Evolutionary conservation across 2,329 filamentous ascomycete species (phyloP), one percentile per base, ranked within the genome.

Genomic region (Fusarium albosuccineum): DNA sequence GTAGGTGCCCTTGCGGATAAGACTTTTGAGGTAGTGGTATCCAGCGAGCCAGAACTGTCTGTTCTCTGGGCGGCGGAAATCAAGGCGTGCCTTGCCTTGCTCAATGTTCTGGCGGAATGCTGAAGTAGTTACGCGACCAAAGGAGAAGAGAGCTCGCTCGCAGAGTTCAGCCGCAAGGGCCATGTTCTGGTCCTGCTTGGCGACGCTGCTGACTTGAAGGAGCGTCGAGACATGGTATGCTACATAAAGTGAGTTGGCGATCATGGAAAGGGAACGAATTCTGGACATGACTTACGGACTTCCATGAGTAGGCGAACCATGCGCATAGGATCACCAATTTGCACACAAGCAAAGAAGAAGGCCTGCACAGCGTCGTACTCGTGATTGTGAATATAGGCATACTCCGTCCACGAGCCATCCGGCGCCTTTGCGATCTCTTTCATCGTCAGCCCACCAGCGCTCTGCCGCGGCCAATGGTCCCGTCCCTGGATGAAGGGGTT

Each of bases 221-320:
- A 98, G 86, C 3, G 93, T 94, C 2, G 93, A 96, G 69, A 98
- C 91, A 76, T 98, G 94, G 77, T 97, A 98, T 4, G 95, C 86
- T 87, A 61, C 53, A 13, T 9, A 9, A 13, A 39, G 46, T 62
- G 16, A 62, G 64, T 36, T 50, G 16, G 9, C 6, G n/a, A 29
- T 11, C 14, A 17, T 11, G 13, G 29, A 9, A 7, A 22, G 3
- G 36, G 33, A 33, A 13, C 16, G 14, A 39, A 29, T 13, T 27
- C 6, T n/a, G 27, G 11, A 11, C 9, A 41, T 22, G 30, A 79
- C 79, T 75, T 68, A 80, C 79, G 81, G 41, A 70, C 71, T 65
- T 73, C 62, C 57, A 75, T 76, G 40, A 98, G 83, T 52, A 96
- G 87, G 36, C 89, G 82, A 41, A 98, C 89, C 81, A 99, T 87